Conservation (phyloP, 352 stramenopile genomes). For the Phytophthora colocasiae region DNA sequence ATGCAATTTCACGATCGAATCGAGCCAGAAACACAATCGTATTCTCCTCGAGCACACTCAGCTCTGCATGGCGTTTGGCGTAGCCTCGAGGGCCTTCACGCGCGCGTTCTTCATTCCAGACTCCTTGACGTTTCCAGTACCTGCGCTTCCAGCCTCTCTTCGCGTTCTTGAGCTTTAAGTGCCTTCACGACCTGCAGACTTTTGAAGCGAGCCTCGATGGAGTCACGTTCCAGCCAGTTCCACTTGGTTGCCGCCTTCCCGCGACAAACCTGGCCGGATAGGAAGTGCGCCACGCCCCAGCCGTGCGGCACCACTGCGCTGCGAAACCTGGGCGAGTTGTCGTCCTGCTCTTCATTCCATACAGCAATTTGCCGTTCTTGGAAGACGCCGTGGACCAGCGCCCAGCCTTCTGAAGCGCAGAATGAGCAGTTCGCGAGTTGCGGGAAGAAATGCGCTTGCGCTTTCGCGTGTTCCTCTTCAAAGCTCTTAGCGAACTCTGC, state of each 20-base stretch:
- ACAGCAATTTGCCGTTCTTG: constrained; percentile 48
- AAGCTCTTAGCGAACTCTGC: constrained; percentile 77
- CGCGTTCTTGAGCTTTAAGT: constrained; percentile 73
- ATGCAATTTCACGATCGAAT: constrained; percentile 49
- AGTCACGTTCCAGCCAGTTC: constrained; percentile 76
- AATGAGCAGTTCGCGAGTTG: constrained; percentile 65
- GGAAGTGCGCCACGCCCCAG: constrained; percentile 81
- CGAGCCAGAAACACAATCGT: constrained; percentile 54
- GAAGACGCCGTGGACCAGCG: constrained; percentile 83
- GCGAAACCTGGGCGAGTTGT: constrained; percentile 26
- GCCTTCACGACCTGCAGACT: constrained; percentile 67
- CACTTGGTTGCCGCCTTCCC: constrained; percentile 25
- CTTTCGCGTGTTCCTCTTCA: constrained; percentile 67
- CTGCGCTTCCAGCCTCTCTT: constrained; percentile 70
- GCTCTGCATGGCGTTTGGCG: constrained; percentile 66
- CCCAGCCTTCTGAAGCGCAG: constrained; percentile 74
- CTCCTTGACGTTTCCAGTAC: constrained; percentile 70
- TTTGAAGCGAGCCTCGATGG: constrained; percentile 79
- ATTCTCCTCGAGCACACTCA: constrained; percentile 71
- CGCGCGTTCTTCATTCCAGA: constrained; percentile 64
- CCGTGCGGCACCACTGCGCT: constrained; percentile 64
- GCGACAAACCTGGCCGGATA: constrained; percentile 46
- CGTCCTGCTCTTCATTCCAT: constrained; percentile 17
- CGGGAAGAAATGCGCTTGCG: constrained; percentile 56
- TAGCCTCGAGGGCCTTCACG: constrained; percentile 78